A percentile compares a stretch with the other conserved stretches of the same genome.
Evolutionary conservation across 768 basidiomycete species (phyloP).

Genomic region (Russula brevipes): DNA sequence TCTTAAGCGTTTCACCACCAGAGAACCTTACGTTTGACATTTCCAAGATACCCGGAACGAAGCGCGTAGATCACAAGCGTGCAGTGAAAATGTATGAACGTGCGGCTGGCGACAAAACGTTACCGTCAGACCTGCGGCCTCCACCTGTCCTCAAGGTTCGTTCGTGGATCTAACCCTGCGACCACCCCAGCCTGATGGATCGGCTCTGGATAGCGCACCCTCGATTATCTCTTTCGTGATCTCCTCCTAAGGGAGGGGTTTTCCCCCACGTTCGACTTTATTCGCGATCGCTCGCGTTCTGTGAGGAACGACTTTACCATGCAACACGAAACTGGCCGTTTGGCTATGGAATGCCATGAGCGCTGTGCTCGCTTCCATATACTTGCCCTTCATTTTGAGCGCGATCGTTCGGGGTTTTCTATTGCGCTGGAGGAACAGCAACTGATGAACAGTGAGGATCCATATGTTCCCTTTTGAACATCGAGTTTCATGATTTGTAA

Average conservation of each 20-base stretch:
- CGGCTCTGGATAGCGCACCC: constrained; percentile 52
- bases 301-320: constrained; percentile 93
- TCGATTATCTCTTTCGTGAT: constrained; percentile 89
- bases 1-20: constrained; percentile 8
- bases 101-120: constrained; percentile 84
- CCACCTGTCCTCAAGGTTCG: constrained; percentile 72
- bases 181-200: neutral
- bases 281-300: constrained; percentile 86
- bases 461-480: constrained; percentile 5
- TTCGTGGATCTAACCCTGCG: constrained; percentile 6
- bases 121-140: constrained; percentile 90
- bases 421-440: constrained; percentile 79
- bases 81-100: constrained; percentile 96
- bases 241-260: constrained; percentile 70
- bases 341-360: constrained; percentile 87
- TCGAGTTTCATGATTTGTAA: neutral
- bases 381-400: constrained; percentile 64
- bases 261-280: constrained; percentile 68
- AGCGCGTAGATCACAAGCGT: constrained; percentile 74
- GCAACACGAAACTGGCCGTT: constrained; percentile 71
- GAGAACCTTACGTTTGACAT: constrained; percentile 33
- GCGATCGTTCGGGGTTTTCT: constrained; percentile 54
- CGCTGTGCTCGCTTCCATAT: constrained; percentile 94
- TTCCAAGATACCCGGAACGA: constrained; percentile 72
- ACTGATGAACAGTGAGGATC: constrained; percentile 76